Base-by-base conservation (phyloP, 208 protist genomes). In the Leishmania aethiopica region DNA sequence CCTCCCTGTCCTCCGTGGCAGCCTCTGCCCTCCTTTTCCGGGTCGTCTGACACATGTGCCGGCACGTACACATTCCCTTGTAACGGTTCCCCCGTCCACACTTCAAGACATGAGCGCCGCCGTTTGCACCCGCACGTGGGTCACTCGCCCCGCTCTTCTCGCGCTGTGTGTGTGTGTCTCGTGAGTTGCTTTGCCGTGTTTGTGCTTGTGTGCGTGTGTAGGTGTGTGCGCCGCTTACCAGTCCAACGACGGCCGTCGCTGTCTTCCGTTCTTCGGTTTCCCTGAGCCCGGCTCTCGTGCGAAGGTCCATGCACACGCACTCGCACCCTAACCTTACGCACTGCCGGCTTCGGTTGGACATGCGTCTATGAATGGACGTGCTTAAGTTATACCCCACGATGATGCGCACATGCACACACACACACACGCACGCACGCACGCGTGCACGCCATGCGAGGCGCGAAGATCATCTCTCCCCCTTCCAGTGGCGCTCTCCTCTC, bases 81-180 rank as follows among this genome's bases (percentile, higher is more conserved):
- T 1, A 59, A 25, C 8, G 19, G 17, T 59, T 17, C 1, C 6
- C 7, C 1, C 7, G 32, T 32, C 45, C 45, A 8, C 59, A n/a
- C 25, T 35, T 64, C 8, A 25, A 64, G 28, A 11, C 8, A 32
- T 64, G 8, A 64, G 60, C 60, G 11, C 60, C 60, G 60, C 7
- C 60, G 60, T 67, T 67, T 15, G 60, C 7, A 40, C 8, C 11
- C 5, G n/a, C 6, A 19, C 60, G 60, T 37, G 10, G n/a, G 60
- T 2, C n/a, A 67, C 8, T 11, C n/a, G 60, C 0, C 4, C n/a
- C 4, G 15, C 7, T 47, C 4, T 42, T 45, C 11, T 55, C 51
- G n/a, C 28, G 28, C 45, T 77, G 32, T 60, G 35, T 77, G 73
- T 59, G 49, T 64, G 51, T 77, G 73, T 45, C 45, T 47, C 45